A percentile compares a stretch with the other conserved stretches of the same genome.
Evolutionary conservation across 1,284 basidiomycete genomes (phyloP).

Genomic region (Xerocomus amazonicus): DNA sequence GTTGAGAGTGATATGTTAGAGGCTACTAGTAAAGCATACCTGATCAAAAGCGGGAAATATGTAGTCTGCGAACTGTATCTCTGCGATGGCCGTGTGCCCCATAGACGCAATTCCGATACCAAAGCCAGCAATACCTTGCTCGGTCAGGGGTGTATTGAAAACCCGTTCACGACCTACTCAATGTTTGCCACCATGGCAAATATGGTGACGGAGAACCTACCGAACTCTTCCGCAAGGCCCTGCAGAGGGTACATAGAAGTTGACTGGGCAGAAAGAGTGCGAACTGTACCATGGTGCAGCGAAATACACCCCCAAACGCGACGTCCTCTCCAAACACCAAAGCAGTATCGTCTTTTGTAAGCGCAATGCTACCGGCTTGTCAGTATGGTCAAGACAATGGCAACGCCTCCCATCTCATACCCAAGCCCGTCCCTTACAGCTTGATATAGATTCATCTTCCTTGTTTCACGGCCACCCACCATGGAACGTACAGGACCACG

Average conservation of each 20-base stretch:
- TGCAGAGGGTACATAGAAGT: slow-evolving; percentile 30
- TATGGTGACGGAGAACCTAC: slow-evolving; percentile 37
- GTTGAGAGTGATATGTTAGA: not conserved
- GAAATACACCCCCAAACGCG: slow-evolving; percentile 90
- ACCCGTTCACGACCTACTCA: slow-evolving; percentile 78
- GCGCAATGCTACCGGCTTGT: slow-evolving; percentile 56
- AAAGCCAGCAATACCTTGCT: slow-evolving; percentile 94
- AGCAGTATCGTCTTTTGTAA: slow-evolving; percentile 82
- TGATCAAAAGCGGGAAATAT: slow-evolving; percentile 93
- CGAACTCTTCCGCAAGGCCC: slow-evolving; percentile 92
- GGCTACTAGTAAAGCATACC: slow-evolving; percentile 38
- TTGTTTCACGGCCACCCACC: slow-evolving; percentile 76
- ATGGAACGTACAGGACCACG: slow-evolving; percentile 43
- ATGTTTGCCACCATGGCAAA: not conserved
- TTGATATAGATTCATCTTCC: slow-evolving; percentile 90
- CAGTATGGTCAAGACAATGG: not conserved
- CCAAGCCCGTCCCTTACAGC: slow-evolving; percentile 86
- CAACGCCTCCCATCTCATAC: slow-evolving; percentile 36
- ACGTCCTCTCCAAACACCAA: slow-evolving; percentile 95
- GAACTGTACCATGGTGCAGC: slow-evolving; percentile 70
- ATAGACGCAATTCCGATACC: slow-evolving; percentile 90
- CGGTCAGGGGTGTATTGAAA: slow-evolving; percentile 93
- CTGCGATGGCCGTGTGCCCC: slow-evolving; percentile 93
- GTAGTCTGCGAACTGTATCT: slow-evolving; percentile 88
- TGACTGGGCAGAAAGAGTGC: not conserved